phyloP scores from a whole-genome alignment of 305 asterid species.

The Plantago lanceolata region DNA sequence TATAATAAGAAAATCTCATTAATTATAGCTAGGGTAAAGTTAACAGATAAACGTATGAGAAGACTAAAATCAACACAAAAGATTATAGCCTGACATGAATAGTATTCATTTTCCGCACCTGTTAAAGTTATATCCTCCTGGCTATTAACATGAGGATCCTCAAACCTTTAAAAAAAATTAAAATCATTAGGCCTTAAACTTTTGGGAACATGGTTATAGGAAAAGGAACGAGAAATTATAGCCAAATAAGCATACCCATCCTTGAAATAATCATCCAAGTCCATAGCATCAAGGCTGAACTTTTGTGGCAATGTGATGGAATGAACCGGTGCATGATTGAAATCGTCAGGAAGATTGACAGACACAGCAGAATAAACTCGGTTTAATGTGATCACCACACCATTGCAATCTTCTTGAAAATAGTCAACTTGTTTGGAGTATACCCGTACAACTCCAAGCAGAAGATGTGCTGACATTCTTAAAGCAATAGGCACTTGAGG shows the following conservation, averaged over 20 bases:
- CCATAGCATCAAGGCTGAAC: constrained; percentile 60
- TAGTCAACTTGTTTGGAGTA: constrained; percentile 88
- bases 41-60: constrained; percentile 4
- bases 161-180: constrained; percentile 37
- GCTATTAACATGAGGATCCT: constrained; percentile 58
- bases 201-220: background rate
- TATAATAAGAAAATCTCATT: constrained; percentile 10
- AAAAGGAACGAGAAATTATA: constrained; percentile 1
- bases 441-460: constrained; percentile 87
- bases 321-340: constrained; percentile 56
- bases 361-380: constrained; percentile 36
- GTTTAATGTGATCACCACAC: constrained; percentile 37
- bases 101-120: constrained; percentile 38
- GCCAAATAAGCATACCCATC: constrained; percentile 40
- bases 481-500: constrained; percentile 87
- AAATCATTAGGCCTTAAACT: constrained; percentile 17
- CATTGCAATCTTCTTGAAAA: constrained; percentile 63
- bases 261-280: constrained; percentile 38
- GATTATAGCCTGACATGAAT: background rate
- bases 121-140: constrained; percentile 61
- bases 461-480: constrained; percentile 87
- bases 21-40: background rate
- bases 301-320: constrained; percentile 67
- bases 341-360: constrained; percentile 65
- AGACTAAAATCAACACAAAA: background rate